Conservation (phyloP, 2,329 filamentous ascomycete genomes). For the Chaetomiaceae sp. region DNA sequence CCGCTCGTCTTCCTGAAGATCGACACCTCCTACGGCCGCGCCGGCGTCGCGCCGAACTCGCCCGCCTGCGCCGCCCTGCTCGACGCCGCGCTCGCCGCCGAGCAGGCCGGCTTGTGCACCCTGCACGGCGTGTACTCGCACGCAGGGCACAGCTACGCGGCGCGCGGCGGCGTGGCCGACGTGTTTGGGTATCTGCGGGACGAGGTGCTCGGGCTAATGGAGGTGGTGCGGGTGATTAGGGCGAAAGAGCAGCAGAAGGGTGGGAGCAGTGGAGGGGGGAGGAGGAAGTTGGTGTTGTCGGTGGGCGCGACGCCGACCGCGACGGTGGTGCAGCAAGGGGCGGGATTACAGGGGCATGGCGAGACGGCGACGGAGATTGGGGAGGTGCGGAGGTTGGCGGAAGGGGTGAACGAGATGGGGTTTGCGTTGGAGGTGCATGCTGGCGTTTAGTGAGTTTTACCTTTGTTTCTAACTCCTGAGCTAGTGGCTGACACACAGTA, state of each 20-base stretch:
- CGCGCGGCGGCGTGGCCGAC: conserved; percentile 45
- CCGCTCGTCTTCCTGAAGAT: conserved; percentile 65
- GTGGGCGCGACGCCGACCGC: conserved; percentile 74
- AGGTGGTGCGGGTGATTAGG: conserved; percentile 38
- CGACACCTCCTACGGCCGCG: conserved; percentile 66
- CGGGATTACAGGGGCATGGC: conserved; percentile 22
- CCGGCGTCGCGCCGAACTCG: conserved; percentile 54
- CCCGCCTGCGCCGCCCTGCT: conserved; percentile 41
- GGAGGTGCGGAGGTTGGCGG: conserved; percentile 30
- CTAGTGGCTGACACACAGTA: not conserved
- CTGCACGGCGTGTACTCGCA: conserved; percentile 67
- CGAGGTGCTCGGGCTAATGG: conserved; percentile 52
- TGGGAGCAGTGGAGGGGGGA: conserved; percentile 26
- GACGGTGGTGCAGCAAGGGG: conserved; percentile 53
- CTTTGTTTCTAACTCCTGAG: too few species aligned
- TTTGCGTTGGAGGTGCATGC: conserved; percentile 23
- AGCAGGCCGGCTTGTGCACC: conserved; percentile 31
- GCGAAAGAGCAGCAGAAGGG: conserved; percentile 21
- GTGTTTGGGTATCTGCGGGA: conserved; percentile 53
- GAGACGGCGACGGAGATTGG: conserved; percentile 3
- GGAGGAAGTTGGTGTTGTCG: conserved; percentile 47
- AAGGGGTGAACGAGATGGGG: conserved; percentile 29
- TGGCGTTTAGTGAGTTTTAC: conserved; percentile 23
- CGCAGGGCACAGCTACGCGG: conserved; percentile 64
- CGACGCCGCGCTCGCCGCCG: conserved; percentile 36